Evolutionary conservation across 495 filamentous ascomycete species (phyloP).

Genomic region (Penicillium soppii): DNA sequence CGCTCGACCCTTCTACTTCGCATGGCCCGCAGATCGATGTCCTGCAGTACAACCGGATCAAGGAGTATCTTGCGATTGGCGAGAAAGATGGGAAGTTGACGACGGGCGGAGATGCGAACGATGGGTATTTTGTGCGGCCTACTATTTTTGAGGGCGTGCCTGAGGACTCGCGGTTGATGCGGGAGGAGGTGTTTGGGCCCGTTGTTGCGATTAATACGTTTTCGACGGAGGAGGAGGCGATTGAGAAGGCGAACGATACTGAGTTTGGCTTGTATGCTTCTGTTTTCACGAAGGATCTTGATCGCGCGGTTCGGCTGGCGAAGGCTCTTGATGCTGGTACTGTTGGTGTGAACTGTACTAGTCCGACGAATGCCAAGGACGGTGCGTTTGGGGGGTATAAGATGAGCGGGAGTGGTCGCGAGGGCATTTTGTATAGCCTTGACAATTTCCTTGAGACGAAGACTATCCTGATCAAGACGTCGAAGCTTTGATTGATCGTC

Average conservation of each 20-base stretch:
- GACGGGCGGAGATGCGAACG: slow-evolving; percentile 62
- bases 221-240: slow-evolving; percentile 76
- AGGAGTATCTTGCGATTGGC: slow-evolving; percentile 71
- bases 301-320: slow-evolving; percentile 38
- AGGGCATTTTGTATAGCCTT: slow-evolving; percentile 47
- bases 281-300: slow-evolving; percentile 78
- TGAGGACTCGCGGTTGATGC: slow-evolving; percentile 61
- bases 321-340: slow-evolving; percentile 48
- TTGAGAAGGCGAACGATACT: slow-evolving; percentile 76
- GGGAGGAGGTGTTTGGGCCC: slow-evolving; percentile 82
- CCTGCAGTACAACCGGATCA: slow-evolving; percentile 75
- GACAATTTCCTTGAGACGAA: slow-evolving; percentile 52
- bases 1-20: slow-evolving; percentile 66
- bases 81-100: slow-evolving; percentile 73
- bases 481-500: background rate
- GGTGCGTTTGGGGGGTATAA: slow-evolving; percentile 89
- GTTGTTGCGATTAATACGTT: slow-evolving; percentile 80
- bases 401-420: slow-evolving; percentile 84
- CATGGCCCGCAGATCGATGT: slow-evolving; percentile 88
- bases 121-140: slow-evolving; percentile 67
- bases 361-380: slow-evolving; percentile 55
- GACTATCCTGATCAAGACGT: slow-evolving; percentile 35
- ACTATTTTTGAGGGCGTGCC: slow-evolving; percentile 69
- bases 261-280: slow-evolving; percentile 82
- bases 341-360: slow-evolving; percentile 85